Evolutionary conservation across 495 filamentous ascomycete species (phyloP).

Genomic region (Neurospora sp.): DNA sequence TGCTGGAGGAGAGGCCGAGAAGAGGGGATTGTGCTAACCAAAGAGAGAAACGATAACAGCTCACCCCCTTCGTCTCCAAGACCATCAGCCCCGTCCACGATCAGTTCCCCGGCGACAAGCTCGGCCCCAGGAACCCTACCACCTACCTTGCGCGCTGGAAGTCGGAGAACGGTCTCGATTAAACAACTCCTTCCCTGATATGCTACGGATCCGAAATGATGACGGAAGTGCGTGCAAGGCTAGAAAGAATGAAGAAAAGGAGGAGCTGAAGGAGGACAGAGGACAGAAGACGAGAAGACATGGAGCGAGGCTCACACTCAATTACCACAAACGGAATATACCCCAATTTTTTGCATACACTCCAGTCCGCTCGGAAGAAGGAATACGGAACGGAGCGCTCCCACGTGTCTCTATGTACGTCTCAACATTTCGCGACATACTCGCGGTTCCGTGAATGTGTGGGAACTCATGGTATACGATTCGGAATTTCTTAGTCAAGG

Average conservation of each 20-base stretch:
- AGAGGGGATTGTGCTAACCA: conserved; percentile 2
- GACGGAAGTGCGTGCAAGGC: too few species aligned
- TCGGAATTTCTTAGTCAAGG: too few species aligned
- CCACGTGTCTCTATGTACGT: too few species aligned
- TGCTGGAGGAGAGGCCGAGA: background rate
- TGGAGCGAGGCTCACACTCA: background rate
- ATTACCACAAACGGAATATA: background rate
- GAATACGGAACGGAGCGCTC: background rate
- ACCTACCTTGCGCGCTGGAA: conserved; percentile 60
- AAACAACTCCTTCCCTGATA: conserved; percentile 8
- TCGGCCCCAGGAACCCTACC: conserved; percentile 46
- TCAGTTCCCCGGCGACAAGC: conserved; percentile 33
- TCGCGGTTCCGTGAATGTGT: too few species aligned
- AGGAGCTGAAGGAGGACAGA: too few species aligned
- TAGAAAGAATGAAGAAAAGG: too few species aligned
- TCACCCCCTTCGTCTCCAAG: conserved; percentile 77
- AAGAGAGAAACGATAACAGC: conserved; percentile 34
- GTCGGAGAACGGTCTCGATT: conserved; percentile 54
- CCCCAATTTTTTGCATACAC: background rate
- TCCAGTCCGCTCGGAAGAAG: background rate
- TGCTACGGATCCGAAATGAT: background rate
- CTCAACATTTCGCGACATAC: too few species aligned
- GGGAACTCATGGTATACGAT: too few species aligned
- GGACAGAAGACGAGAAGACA: background rate
- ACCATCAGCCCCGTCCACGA: conserved; percentile 43